Conservation (phyloP, 2,329 filamentous ascomycete species). For the Lasiodiplodia gonubiensis region DNA sequence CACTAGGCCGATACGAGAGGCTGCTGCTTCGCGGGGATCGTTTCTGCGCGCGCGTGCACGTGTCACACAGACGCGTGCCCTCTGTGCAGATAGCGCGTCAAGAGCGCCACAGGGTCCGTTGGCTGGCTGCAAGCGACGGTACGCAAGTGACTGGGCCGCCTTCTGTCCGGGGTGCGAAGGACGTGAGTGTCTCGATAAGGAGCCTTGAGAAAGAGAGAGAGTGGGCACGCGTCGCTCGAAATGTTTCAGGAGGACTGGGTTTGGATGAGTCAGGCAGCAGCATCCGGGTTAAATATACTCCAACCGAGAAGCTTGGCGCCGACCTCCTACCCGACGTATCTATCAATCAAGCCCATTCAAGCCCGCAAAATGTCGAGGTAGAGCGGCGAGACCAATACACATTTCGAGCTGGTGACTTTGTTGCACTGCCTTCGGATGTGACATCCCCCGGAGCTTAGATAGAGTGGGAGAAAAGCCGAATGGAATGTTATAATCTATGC, state of each 20-base stretch:
- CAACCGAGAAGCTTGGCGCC: conserved; percentile 2
- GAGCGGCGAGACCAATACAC: too few relatives aligned
- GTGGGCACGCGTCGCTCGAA: neutral
- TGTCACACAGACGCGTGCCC: neutral
- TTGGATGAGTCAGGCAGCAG: conserved; percentile 4
- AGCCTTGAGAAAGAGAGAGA: neutral
- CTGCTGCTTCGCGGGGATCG: neutral
- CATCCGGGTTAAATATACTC: conserved; percentile 4
- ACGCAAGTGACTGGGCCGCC: neutral
- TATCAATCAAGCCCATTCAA: too few relatives aligned
- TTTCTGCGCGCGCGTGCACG: neutral
- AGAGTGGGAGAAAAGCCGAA: too few relatives aligned
- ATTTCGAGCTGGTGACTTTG: too few relatives aligned
- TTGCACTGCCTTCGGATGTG: too few relatives aligned
- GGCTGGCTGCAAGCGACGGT: neutral
- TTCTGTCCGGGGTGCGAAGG: neutral
- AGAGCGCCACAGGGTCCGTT: neutral
- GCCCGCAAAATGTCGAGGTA: too few relatives aligned
- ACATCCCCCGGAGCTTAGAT: too few relatives aligned
- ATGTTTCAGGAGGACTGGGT: conserved; percentile 7
- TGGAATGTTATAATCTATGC: too few relatives aligned
- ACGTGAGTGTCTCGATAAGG: neutral
- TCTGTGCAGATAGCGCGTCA: neutral
- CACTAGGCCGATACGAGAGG: neutral
- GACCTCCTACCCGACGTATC: neutral